These are phyloP conservation scores for Termitomyces sp. DNA, from an alignment of 768 basidiomycete genomes.

Conservation along the genomic window DNA sequence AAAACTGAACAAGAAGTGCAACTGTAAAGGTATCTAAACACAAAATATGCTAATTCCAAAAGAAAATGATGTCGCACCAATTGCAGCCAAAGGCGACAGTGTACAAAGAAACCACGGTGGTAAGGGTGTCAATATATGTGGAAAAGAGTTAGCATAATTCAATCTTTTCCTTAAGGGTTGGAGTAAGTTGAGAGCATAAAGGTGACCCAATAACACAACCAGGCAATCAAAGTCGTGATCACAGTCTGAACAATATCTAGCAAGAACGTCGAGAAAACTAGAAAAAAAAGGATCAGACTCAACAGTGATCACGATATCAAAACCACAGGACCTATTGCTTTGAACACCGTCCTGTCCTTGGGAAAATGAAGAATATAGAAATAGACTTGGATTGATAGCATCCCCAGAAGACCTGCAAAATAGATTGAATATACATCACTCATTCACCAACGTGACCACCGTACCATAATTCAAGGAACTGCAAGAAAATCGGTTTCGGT, in stretches of 20 bases:
- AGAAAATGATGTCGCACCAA: background rate
- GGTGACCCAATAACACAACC: background rate
- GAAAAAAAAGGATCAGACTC: background rate
- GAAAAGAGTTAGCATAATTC: too few relatives aligned
- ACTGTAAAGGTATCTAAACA: background rate
- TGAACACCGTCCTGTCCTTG: background rate
- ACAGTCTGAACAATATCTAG: background rate
- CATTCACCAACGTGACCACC: background rate
- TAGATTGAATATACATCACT: background rate
- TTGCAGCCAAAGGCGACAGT: background rate
- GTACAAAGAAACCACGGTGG: background rate
- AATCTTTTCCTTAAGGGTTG: background rate
- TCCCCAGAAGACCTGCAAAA: constrained; percentile 11
- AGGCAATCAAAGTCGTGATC: background rate
- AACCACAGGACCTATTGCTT: background rate
- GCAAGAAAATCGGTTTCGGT: background rate
- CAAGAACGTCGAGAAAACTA: background rate
- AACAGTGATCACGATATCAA: background rate
- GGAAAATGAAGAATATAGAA: background rate
- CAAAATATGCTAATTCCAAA: background rate
- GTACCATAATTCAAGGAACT: background rate
- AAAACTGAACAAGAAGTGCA: background rate
- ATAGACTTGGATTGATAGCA: background rate
- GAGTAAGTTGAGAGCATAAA: too few relatives aligned
- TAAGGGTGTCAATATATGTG: too few relatives aligned